phyloP scores from a whole-genome alignment of 441 rosid genomes.

The Erodium trifolium region DNA sequence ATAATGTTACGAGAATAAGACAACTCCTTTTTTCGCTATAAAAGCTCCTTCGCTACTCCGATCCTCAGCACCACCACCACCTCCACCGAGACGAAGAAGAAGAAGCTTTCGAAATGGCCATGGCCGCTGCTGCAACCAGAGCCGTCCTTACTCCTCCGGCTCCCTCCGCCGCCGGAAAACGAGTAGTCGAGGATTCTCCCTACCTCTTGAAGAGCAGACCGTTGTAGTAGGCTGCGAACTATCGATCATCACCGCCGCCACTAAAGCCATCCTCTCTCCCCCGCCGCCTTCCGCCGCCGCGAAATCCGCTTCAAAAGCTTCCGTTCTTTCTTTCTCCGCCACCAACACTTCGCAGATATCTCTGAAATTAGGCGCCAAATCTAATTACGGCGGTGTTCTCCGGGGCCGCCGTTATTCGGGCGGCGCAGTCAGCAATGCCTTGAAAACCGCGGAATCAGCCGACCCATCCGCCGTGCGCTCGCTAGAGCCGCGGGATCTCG shows the following conservation, averaged over 20 bases:
- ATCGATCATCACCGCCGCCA: no score
- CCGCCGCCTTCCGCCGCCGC: no score
- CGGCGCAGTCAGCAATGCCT: not conserved
- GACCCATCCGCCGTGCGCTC: not conserved
- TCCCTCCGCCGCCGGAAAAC: no score
- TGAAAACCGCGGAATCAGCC: no score
- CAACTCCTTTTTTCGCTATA: no score
- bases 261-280: not conserved
- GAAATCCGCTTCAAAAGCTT: conserved; percentile 9
- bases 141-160: not conserved
- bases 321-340: conserved; percentile 23
- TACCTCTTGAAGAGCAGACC: no score
- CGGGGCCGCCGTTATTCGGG: not conserved
- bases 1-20: no score
- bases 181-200: no score
- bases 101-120: not conserved
- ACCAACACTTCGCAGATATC: conserved; percentile 17
- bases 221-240: no score
- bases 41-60: no score
- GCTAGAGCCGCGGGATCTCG: not conserved
- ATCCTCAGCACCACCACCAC: no score
- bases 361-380: conserved; percentile 10
- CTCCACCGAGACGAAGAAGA: no score
- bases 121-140: conserved; percentile 24
- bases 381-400: not conserved